Conservation (phyloP, 78 protist genomes). For the Mantamonas sphyraenae region DNA sequence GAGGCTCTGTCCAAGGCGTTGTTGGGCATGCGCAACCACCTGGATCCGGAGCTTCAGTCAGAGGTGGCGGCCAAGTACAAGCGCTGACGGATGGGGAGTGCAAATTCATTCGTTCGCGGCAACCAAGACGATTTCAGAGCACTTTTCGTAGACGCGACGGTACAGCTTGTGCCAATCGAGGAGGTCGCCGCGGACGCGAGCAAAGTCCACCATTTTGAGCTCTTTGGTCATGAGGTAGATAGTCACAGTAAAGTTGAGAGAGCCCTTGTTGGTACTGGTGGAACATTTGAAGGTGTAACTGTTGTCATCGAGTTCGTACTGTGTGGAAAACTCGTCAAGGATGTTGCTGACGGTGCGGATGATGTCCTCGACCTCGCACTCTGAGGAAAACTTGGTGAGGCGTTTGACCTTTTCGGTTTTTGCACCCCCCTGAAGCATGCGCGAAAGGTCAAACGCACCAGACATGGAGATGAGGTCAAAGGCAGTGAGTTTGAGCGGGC, state of each 20-base stretch:
- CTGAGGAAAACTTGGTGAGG: background rate
- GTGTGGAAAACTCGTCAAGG: background rate
- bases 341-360: background rate
- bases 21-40: slow-evolving; percentile 6
- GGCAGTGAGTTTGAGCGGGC: background rate
- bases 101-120: too few relatives aligned
- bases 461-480: slow-evolving; percentile 6
- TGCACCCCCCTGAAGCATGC: background rate
- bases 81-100: too few relatives aligned
- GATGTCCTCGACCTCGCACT: background rate
- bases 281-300: too few relatives aligned
- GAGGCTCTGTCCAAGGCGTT: slow-evolving; percentile 23
- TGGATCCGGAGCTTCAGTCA: background rate
- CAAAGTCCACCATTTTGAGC: background rate
- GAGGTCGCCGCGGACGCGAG: background rate
- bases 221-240: background rate
- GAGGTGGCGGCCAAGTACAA: slow-evolving; percentile 17
- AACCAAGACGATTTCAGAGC: too few relatives aligned
- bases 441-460: slow-evolving; percentile 10
- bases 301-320: background rate
- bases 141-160: background rate
- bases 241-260: background rate
- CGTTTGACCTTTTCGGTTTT: background rate
- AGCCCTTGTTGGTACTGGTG: too few relatives aligned
- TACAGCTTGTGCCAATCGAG: background rate